Conservation (phyloP, 345 rosid species). For the Camelina neglecta region DNA sequence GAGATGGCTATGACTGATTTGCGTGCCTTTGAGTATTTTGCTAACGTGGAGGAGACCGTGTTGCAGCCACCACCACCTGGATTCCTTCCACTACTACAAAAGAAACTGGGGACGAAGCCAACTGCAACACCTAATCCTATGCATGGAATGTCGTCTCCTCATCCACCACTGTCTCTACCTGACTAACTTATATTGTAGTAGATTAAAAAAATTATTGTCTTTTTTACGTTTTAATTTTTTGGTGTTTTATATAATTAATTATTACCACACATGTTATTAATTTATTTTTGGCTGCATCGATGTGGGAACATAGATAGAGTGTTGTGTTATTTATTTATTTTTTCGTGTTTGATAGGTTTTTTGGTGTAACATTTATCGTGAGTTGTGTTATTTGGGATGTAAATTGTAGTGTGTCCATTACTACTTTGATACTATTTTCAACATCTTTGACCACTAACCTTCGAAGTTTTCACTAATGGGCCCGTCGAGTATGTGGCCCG, state of each 20-base stretch:
- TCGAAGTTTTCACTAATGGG: neutral
- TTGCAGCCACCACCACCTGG: neutral
- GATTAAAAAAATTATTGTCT: no score
- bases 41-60: neutral
- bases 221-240: neutral
- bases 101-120: neutral
- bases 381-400: no score
- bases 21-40: neutral
- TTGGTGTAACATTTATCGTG: neutral
- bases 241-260: neutral
- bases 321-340: neutral
- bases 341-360: neutral
- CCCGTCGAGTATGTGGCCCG: constrained; percentile 3
- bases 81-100: neutral
- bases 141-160: neutral
- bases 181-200: no score
- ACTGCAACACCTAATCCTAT: neutral
- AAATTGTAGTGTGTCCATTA: no score
- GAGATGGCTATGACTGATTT: constrained; percentile 52
- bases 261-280: neutral
- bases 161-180: no score
- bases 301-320: neutral
- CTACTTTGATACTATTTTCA: no score
- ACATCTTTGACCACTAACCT: no score
- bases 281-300: neutral